Base-by-base conservation (phyloP, 805 yeast species). In the Danielia oregonensis region DNA sequence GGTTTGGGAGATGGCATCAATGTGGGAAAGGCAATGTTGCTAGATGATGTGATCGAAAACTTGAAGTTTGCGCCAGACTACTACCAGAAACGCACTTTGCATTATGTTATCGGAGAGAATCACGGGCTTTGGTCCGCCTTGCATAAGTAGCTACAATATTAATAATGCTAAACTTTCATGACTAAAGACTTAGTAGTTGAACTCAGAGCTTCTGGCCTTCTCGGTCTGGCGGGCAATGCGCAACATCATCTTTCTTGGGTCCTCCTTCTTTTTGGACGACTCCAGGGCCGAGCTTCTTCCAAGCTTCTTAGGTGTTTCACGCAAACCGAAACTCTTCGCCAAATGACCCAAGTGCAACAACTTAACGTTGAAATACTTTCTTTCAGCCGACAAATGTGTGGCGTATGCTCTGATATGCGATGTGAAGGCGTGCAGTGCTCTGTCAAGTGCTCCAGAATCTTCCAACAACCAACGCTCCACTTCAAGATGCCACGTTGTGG, bases 361-460 rank as follows among this genome's bases (percentile, higher is more conserved):
- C 48, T 84, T 84, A 21, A 93, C 81, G 53, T 86, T 88, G 69
- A 93, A 93, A 43, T 73, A 78, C 31, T 71, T 75, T 54, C 89
- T 76, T 58, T 93, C 98, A 2, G 78, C 50, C 0, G 89, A 68
- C 37, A 88, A 74, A 65, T 93, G 99, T 0, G 99, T 93, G 5
- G 99, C 86, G 55, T 93, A 93, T 0, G 98, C 98, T 52, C 97
- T 76, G 26, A 93, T 70, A 55, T 91, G 97, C 40, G 95, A 82
- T 11, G 83, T 77, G 54, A 86, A 93, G 3, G 86, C 97, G 51
- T 80, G 76, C 4, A 77, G 74, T 1, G 98, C 97, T 25, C 72
- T 54, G 11, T 74, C 78, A 32, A 78, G 79, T 5, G 78, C 75
- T 1, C 60, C 53, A 1, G 71, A 57, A 49, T 85, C 86, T 44